These are phyloP conservation scores for Tetrahymena malaccensis DNA, from an alignment of 73 alveolate genomes.

Conservation along the genomic window DNA sequence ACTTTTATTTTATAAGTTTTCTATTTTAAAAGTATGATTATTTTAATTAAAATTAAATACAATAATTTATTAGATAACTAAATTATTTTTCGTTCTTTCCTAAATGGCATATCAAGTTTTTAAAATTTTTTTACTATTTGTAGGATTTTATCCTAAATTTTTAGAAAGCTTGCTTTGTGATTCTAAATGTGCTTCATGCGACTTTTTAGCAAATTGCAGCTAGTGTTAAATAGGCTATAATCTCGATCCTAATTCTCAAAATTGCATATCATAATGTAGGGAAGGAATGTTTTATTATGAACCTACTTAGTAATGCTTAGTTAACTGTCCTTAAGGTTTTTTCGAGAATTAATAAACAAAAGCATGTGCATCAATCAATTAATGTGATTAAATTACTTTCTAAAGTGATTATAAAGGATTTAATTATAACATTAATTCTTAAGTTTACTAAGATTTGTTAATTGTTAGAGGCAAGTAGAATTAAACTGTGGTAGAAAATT, in stretches of 20 bases:
- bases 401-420: not conserved
- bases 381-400: not conserved
- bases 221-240: not conserved
- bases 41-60: too few species aligned
- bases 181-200: not conserved
- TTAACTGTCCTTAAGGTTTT: not conserved
- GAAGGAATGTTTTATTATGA: not conserved
- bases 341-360: not conserved
- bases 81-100: too few species aligned
- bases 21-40: too few species aligned
- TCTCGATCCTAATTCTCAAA: not conserved
- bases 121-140: too few species aligned
- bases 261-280: not conserved
- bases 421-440: not conserved
- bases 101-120: too few species aligned
- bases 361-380: not conserved
- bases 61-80: too few species aligned
- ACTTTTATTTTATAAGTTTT: too few species aligned
- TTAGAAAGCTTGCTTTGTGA: too few species aligned
- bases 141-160: too few species aligned
- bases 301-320: not conserved
- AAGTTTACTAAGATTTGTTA: not conserved
- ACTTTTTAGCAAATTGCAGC: not conserved
- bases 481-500: not conserved
- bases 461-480: not conserved